Base-by-base conservation (phyloP, 805 yeast genomes). In the Kodamaea nitidulidarum region DNA sequence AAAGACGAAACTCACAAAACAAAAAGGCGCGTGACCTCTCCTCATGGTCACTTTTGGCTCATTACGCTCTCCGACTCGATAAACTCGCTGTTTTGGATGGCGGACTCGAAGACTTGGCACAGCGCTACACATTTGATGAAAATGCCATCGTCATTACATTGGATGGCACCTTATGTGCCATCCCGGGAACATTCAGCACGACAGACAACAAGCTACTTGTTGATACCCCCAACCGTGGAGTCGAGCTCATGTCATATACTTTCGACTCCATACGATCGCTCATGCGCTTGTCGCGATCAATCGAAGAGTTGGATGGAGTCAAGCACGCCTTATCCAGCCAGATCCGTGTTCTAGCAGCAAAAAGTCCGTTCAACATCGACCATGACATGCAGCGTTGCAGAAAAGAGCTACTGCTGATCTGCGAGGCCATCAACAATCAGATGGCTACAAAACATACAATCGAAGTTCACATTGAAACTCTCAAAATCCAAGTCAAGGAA, bases 261-360 rank as follows among this genome's bases (percentile, higher is more conserved):
- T 60, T 60, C 40, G 67, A 63, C 38, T 34, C 51, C 7, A 52
- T 63, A n/a, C 38, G 70, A 31, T 47, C 61, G 1, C 36, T 62
- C 7, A 49, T 47, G 32, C 56, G 52, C 30, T 41, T 62, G n/a
- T 38, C 47, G 11, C 45, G 46, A 15, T 55, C 67, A 1, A 39
- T 57, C 2, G 54, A 52, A 18, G 73, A 68, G 36, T 54, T 67
- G 28, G 24, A 38, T 4, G 11, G 27, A 2, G 43, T 63, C 25
- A 66, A 65, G 40, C 26, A 21, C n/a, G 46, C 55, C 15, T 58
- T 65, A 12, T 22, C 44, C 12, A 47, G 48, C 9, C 22, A 30
- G 2, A 27, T 54, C 1, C 20, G 29, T 8, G 25, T 14, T 6
- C 36, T 34, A 7, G 27, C 30, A 15, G 12, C 8, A 7, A 18